Evolutionary conservation across 2,329 filamentous ascomycete genomes (phyloP).

Genomic region (Phymatotrichopsis omnivora): DNA sequence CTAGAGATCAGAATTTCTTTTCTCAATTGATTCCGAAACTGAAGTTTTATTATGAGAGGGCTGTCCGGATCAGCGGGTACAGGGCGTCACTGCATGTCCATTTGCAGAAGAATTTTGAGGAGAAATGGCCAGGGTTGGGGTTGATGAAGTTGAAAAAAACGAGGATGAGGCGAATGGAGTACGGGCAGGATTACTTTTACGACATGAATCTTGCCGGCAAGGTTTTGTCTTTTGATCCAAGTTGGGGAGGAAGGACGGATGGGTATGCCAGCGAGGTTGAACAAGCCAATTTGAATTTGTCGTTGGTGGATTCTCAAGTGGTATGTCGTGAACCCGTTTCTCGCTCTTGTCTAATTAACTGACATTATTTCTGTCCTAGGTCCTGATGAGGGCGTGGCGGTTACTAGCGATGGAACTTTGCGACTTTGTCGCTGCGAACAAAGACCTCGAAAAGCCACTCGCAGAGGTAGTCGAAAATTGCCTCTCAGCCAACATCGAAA

Average conservation of each 20-base stretch:
- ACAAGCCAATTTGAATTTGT: conserved; percentile 81
- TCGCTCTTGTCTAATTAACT: conserved; percentile 29
- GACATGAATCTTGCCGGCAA: conserved; percentile 63
- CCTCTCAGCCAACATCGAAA: conserved; percentile 63
- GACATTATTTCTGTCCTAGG: conserved; percentile 43
- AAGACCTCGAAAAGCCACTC: conserved; percentile 56
- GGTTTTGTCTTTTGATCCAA: conserved; percentile 65
- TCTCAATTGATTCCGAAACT: conserved; percentile 64
- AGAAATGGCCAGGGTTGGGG: conserved; percentile 61
- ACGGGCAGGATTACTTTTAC: conserved; percentile 76
- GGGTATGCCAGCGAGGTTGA: conserved; percentile 68
- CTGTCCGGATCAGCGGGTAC: conserved; percentile 68
- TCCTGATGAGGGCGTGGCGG: conserved; percentile 82
- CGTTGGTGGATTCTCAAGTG: conserved; percentile 83
- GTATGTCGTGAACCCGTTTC: conserved; percentile 40
- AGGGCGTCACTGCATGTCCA: conserved; percentile 80
- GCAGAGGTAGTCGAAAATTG: conserved; percentile 66
- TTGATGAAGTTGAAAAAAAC: conserved; percentile 76
- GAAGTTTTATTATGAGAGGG: conserved; percentile 68
- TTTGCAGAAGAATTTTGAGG: conserved; percentile 72
- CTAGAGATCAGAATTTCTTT: conserved; percentile 43
- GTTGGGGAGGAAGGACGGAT: conserved; percentile 60
- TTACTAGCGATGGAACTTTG: conserved; percentile 76
- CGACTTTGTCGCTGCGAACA: conserved; percentile 46
- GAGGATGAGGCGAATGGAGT: conserved; percentile 50